A percentile compares a stretch with the other conserved stretches of the same genome.
Evolutionary conservation across 164 flowering plant species (phyloP).

Genomic region (Liquidambar formosana): DNA sequence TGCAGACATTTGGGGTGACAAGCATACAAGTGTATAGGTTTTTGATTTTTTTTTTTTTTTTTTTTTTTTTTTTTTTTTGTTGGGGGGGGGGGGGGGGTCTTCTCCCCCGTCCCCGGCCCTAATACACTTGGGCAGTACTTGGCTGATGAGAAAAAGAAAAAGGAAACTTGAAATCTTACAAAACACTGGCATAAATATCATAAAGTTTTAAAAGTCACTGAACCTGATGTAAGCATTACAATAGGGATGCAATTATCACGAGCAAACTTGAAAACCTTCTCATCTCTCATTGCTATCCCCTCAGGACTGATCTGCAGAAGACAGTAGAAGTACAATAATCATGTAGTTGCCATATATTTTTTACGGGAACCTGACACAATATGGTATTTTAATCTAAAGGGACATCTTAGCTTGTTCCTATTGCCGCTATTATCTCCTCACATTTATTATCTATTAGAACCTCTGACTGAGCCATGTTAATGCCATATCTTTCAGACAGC

Average conservation of each 20-base stretch:
- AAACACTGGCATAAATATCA: not conserved
- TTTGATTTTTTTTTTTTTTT: too few relatives aligned
- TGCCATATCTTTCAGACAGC: too few relatives aligned
- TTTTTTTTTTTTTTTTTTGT: too few relatives aligned
- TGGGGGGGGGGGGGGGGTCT: too few relatives aligned
- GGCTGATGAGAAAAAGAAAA: not conserved
- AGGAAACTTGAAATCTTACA: not conserved
- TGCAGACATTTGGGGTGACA: not conserved
- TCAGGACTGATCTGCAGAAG: slow-evolving; percentile 72
- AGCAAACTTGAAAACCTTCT: slow-evolving; percentile 83
- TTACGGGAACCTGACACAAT: too few relatives aligned
- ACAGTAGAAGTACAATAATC: not conserved
- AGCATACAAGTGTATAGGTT: not conserved
- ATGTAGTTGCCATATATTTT: not conserved
- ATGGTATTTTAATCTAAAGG: not conserved
- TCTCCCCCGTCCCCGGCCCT: too few relatives aligned
- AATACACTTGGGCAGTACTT: too few relatives aligned
- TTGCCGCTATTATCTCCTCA: not conserved
- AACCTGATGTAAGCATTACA: slow-evolving; percentile 96
- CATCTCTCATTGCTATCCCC: slow-evolving; percentile 75
- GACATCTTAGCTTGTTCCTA: not conserved
- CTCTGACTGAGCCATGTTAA: not conserved
- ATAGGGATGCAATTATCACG: slow-evolving; percentile 69
- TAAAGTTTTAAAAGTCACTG: not conserved
- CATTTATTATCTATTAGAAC: not conserved